A percentile compares a stretch with the other conserved stretches of the same genome.
These are phyloP conservation scores for Boletales sp. DNA, from an alignment of 768 basidiomycete genomes.

Conservation along the genomic window DNA sequence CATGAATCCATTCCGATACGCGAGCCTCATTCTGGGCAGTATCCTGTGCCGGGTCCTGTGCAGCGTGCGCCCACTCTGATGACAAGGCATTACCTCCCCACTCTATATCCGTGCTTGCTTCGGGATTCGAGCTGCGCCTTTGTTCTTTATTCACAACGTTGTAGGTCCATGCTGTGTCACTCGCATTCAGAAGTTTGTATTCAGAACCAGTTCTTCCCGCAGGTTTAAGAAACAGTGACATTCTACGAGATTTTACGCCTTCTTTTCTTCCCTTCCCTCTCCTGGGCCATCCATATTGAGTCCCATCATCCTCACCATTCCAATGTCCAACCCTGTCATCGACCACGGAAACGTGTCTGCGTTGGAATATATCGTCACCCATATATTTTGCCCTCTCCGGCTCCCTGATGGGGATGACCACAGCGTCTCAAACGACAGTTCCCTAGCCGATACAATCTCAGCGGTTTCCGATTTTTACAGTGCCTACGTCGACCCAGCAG, in stretches of 20 bases:
- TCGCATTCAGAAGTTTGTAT: conserved; percentile 4
- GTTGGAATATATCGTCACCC: conserved; percentile 35
- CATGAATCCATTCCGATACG: no score
- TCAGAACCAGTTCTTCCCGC: not conserved
- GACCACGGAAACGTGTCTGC: not conserved
- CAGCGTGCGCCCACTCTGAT: not conserved
- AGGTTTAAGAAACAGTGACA: not conserved
- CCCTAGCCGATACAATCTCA: conserved; percentile 21
- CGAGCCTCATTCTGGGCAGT: no score
- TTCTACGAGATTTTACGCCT: not conserved
- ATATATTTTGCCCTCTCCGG: conserved; percentile 42
- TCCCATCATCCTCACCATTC: not conserved
- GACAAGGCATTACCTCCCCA: not conserved
- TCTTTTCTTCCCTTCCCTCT: not conserved
- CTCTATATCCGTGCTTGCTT: not conserved
- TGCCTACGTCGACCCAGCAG: not conserved
- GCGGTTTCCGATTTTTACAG: conserved; percentile 19
- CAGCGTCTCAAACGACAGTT: conserved; percentile 19
- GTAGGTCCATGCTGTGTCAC: conserved; percentile 12
- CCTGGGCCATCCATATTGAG: not conserved
- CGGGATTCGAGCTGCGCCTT: not conserved
- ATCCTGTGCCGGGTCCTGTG: no score
- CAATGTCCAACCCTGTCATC: conserved; percentile 7
- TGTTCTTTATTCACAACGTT: not conserved
- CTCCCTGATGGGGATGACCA: conserved; percentile 38